A percentile compares a stretch with the other conserved stretches of the same genome.
These are phyloP conservation scores for Macadamia tetraphylla DNA, from an alignment of 164 flowering plant species.

Conservation along the genomic window DNA sequence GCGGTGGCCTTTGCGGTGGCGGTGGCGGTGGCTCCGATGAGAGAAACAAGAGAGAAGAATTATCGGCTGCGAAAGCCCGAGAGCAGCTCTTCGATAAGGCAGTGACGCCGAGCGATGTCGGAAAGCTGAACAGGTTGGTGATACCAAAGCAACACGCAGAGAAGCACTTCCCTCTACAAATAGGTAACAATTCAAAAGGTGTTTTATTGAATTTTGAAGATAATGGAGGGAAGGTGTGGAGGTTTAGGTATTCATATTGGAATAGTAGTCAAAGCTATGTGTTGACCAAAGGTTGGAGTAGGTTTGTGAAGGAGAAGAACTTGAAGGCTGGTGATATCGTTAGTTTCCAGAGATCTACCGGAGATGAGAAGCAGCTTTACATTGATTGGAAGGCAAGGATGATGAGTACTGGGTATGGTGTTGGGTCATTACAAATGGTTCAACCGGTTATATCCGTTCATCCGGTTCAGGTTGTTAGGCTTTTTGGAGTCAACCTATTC, in stretches of 20 bases:
- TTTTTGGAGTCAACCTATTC: conserved; percentile 82
- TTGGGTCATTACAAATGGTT: background rate
- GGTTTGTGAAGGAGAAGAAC: conserved; percentile 85
- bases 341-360: conserved; percentile 47
- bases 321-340: conserved; percentile 74
- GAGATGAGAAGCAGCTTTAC: conserved; percentile 54
- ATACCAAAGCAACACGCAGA: conserved; percentile 95
- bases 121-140: conserved; percentile 84
- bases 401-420: too few species aligned
- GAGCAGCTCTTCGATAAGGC: conserved; percentile 78
- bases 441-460: conserved; percentile 8
- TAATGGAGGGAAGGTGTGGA: conserved; percentile 66
- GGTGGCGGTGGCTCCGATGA: too few species aligned
- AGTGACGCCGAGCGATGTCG: conserved; percentile 96
- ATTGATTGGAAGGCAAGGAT: conserved; percentile 53
- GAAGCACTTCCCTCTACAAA: conserved; percentile 67
- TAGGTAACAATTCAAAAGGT: conserved; percentile 41
- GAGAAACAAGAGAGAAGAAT: too few species aligned
- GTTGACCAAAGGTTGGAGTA: conserved; percentile 87
- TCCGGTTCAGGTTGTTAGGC: conserved; percentile 50
- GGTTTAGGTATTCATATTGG: conserved; percentile 89
- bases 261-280: conserved; percentile 92
- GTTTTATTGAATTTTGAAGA: conserved; percentile 71
- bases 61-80: conserved; percentile 15
- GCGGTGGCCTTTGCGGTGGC: too few species aligned